A percentile compares a stretch with the other conserved stretches of the same genome.
Evolutionary conservation across 257 asterid species (phyloP).

Genomic region (Catharanthus roseus): DNA sequence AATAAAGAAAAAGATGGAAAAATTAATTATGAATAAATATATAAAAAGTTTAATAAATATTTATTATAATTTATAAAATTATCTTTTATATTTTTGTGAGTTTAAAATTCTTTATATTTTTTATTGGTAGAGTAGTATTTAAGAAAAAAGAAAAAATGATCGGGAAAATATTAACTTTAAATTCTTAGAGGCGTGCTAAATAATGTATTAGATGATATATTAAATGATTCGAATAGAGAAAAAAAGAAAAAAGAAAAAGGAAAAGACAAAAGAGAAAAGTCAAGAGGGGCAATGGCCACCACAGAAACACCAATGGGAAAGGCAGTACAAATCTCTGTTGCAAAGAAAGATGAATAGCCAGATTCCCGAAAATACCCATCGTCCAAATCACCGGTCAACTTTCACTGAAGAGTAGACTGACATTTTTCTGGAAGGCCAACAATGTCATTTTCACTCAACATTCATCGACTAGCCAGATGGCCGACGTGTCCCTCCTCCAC

Average conservation of each 20-base stretch:
- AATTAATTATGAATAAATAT: too few relatives aligned
- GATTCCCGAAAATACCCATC: constrained; percentile 35
- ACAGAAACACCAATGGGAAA: background rate
- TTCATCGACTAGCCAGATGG: constrained; percentile 12
- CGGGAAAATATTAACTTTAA: too few relatives aligned
- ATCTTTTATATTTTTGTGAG: too few relatives aligned
- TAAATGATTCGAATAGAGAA: too few relatives aligned
- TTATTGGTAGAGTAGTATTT: too few relatives aligned
- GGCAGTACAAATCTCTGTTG: background rate
- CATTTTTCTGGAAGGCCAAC: constrained; percentile 32
- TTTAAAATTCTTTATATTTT: too few relatives aligned
- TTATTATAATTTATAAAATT: too few relatives aligned
- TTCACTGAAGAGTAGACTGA: constrained; percentile 35
- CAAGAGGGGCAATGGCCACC: background rate
- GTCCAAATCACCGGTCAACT: constrained; percentile 40
- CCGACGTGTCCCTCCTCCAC: background rate
- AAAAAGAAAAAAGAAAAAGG: background rate
- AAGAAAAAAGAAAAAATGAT: too few relatives aligned
- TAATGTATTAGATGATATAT: too few relatives aligned
- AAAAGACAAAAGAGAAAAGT: background rate
- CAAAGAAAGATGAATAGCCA: background rate
- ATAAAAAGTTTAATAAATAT: too few relatives aligned
- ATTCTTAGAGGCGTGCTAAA: too few relatives aligned
- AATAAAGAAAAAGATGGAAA: too few relatives aligned
- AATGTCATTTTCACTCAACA: constrained; percentile 40